phyloP scores from a whole-genome alignment of 495 filamentous ascomycete genomes.

The Cetradonia linearis region DNA sequence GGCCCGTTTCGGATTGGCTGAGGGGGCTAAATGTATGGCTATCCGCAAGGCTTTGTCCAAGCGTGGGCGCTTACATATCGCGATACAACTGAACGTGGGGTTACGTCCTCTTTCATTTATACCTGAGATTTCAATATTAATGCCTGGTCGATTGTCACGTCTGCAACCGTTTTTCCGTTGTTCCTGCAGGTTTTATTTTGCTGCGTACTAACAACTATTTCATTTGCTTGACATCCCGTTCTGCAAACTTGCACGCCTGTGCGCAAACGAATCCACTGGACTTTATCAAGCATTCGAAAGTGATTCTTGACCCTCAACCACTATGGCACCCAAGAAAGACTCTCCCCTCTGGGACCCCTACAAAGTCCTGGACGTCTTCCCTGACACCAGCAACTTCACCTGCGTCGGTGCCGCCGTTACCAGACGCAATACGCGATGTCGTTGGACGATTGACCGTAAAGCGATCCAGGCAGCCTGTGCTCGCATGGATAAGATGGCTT shows the following conservation, averaged over 20 bases:
- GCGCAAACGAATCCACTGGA: too few relatives aligned
- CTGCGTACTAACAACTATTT: too few relatives aligned
- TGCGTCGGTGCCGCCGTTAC: not conserved
- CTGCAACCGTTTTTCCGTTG: too few relatives aligned
- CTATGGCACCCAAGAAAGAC: not conserved
- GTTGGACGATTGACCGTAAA: not conserved
- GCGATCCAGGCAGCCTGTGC: not conserved
- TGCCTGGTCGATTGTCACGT: not conserved
- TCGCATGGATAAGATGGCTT: not conserved
- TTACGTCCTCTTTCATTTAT: not conserved
- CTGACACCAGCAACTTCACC: not conserved
- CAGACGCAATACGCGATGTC: not conserved
- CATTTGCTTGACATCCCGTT: too few relatives aligned
- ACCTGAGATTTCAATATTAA: not conserved
- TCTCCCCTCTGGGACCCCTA: not conserved
- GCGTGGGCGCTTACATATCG: not conserved
- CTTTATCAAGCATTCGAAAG: too few relatives aligned
- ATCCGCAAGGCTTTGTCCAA: not conserved
- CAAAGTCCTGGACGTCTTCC: not conserved
- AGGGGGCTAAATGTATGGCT: not conserved
- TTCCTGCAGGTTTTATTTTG: too few relatives aligned
- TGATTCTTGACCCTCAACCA: too few relatives aligned
- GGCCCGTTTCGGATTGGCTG: not conserved
- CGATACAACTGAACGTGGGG: not conserved
- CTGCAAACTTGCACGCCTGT: too few relatives aligned